phyloP scores from a whole-genome alignment of 495 filamentous ascomycete species.

The Corynascus novoguineensis region DNA sequence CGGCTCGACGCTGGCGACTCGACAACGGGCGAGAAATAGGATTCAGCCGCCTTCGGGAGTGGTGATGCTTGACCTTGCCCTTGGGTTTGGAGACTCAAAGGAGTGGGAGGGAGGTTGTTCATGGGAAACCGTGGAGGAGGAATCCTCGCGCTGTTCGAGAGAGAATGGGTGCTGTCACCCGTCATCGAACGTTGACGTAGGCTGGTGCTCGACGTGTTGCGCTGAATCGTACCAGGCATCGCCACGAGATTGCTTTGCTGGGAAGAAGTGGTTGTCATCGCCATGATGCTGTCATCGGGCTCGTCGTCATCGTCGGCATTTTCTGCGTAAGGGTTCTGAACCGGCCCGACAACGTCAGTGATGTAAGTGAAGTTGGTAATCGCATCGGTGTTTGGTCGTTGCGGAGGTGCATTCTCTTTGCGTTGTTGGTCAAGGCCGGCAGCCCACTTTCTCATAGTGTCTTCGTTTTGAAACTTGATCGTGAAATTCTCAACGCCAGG shows the following conservation, averaged over 20 bases:
- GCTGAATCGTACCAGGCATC: conserved; percentile 50
- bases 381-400: conserved; percentile 31
- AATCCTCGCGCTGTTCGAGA: conserved; percentile 42
- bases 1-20: conserved; percentile 81
- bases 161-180: conserved; percentile 56
- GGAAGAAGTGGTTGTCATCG: conserved; percentile 15
- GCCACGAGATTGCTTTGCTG: conserved; percentile 18
- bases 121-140: conserved; percentile 66
- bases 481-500: conserved; percentile 94
- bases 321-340: conserved; percentile 74
- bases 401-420: conserved; percentile 43
- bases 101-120: conserved; percentile 51
- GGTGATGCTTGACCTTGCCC: conserved; percentile 37
- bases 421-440: conserved; percentile 55
- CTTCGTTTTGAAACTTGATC: conserved; percentile 85
- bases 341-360: conserved; percentile 44
- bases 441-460: conserved; percentile 88
- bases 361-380: conserved; percentile 72
- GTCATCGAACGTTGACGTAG: conserved; percentile 77
- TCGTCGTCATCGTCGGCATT: conserved; percentile 76
- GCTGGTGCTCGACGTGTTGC: conserved; percentile 75
- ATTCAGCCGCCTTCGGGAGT: conserved; percentile 54
- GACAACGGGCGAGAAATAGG: conserved; percentile 84
- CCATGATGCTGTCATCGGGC: conserved; percentile 20
- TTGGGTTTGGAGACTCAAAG: conserved; percentile 71